Conservation (phyloP, 441 rosid genomes). For the Euphorbia corollata region DNA sequence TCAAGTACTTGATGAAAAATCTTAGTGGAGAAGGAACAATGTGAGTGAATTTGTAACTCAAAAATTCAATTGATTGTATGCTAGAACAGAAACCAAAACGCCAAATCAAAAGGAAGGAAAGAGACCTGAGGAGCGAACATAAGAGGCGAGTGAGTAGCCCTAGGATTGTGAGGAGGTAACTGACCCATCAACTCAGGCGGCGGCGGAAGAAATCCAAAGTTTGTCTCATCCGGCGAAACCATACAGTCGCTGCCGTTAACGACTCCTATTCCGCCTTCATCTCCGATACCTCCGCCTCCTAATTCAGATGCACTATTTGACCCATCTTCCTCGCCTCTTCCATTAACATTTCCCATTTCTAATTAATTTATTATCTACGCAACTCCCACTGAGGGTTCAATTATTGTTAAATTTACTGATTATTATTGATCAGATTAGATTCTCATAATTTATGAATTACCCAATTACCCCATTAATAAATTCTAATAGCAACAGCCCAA, state of each 20-base stretch:
- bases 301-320: conserved; percentile 35
- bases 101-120: not conserved
- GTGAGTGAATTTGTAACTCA: not conserved
- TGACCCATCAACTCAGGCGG: conserved; percentile 63
- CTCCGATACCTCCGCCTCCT: conserved; percentile 9
- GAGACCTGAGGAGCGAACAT: conserved; percentile 93
- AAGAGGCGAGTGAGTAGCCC: conserved; percentile 73
- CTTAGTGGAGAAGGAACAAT: conserved; percentile 5
- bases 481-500: conserved; percentile 10
- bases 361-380: conserved; percentile 12
- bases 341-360: conserved; percentile 89
- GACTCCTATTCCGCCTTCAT: conserved; percentile 34
- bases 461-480: not conserved
- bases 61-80: conserved; percentile 11
- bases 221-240: conserved; percentile 35
- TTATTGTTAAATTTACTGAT: not conserved
- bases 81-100: conserved; percentile 10
- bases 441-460: conserved; percentile 8
- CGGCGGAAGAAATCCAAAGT: conserved; percentile 16
- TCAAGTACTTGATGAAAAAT: not conserved
- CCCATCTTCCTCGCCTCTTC: conserved; percentile 71
- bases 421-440: not conserved
- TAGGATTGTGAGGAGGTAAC: conserved; percentile 86
- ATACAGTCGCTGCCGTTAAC: conserved; percentile 22
- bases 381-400: conserved; percentile 9